These are phyloP conservation scores for Laetiporus sulphureus DNA, from an alignment of 1,284 basidiomycete genomes.

Conservation along the genomic window DNA sequence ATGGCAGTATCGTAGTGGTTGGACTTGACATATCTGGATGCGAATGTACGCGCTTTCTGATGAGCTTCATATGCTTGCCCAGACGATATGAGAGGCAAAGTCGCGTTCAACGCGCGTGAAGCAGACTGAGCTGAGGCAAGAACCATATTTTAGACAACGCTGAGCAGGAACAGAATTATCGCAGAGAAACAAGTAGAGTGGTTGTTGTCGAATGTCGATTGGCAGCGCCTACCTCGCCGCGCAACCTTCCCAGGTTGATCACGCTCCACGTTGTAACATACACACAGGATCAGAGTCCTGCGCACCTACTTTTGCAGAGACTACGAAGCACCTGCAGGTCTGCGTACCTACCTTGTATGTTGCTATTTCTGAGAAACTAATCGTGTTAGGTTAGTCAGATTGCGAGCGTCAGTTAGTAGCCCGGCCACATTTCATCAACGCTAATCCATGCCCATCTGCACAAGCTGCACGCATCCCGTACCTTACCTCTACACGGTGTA, in stretches of 20 bases:
- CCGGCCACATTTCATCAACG: too few species aligned
- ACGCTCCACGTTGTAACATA: too few species aligned
- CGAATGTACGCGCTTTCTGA: slow-evolving; percentile 92
- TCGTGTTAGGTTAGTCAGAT: too few species aligned
- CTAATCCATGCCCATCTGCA: slow-evolving; percentile 76
- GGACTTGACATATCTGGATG: slow-evolving; percentile 78
- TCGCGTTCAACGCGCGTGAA: slow-evolving; percentile 64
- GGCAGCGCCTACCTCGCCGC: too few species aligned
- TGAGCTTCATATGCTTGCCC: slow-evolving; percentile 85
- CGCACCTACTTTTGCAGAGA: too few species aligned
- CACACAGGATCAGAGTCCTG: too few species aligned
- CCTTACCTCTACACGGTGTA: slow-evolving; percentile 81
- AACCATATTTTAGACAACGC: slow-evolving; percentile 16
- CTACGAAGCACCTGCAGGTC: too few species aligned
- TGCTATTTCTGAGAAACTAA: too few species aligned
- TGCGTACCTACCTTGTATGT: too few species aligned
- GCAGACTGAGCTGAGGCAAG: slow-evolving; percentile 34
- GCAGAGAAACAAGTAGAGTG: background rate
- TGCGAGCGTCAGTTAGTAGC: too few species aligned
- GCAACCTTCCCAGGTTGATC: too few species aligned
- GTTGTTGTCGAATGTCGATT: background rate
- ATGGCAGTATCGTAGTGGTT: slow-evolving; percentile 76
- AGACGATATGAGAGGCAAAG: slow-evolving; percentile 64
- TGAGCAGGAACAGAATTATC: background rate
- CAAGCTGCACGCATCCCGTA: slow-evolving; percentile 62